Evolutionary conservation across 306 rosid genomes (phyloP), one percentile per base, ranked within the genome.

Genomic region (Vigna radiata): DNA sequence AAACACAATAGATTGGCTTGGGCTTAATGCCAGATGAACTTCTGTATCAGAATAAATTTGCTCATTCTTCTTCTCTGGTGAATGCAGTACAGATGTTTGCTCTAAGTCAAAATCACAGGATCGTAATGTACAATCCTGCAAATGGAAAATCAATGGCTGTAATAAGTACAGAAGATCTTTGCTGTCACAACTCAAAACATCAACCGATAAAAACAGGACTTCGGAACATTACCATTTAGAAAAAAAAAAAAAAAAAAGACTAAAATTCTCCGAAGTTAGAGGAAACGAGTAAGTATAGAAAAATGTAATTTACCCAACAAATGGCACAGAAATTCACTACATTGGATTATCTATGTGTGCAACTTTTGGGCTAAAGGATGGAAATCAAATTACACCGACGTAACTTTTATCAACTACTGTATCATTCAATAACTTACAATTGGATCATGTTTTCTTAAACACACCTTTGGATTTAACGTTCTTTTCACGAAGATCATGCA

Each of bases 81-180:
- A 96, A 87, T 92, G 98, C 87, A 96, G 83, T 70, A 96, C 98
- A 18, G 91, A 89, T 41, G 99, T 96, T 88, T 96, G 99, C 88
- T 96, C 99, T 2, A 90, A 84, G 86, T 92, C 98, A 86, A 96
- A 96, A 87, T 96, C 99, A 83, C 99, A 96, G 15, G 99, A 90
- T 62, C 97, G 86, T 83, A 96, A 79, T 53, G 99, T 96, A 85
- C 98, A 93, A 85, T 96, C 99, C 99, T 96, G 84, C 75, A 83
- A 55, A 83, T 79, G 62, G 41, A 79, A 76, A 79, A 52, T 41
- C 17, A 78, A 70, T 47, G 10, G 13, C 10, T 27, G 69, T 75
- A 36, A 66, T 81, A 69, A 77, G 75, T 67, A 29, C 2, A 74
- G 63, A 60, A 68, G 65, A 79, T 64, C 72, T 76, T 71, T 73